Base-by-base conservation (phyloP, 495 filamentous ascomycete species). In the Aspergillus leporis region DNA sequence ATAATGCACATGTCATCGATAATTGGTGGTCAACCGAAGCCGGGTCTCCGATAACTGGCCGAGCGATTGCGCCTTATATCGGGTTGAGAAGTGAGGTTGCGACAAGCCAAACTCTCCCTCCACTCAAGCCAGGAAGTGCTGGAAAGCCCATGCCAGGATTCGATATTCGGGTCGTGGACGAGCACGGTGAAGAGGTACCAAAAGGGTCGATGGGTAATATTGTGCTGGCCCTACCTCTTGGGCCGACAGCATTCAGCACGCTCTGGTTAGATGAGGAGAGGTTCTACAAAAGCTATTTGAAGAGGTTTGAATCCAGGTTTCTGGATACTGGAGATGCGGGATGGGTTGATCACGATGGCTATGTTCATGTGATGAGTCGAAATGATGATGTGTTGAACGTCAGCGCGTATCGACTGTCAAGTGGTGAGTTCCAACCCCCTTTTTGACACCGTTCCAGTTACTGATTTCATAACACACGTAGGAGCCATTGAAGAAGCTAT, bases 321-420 rank as follows among this genome's bases (percentile, higher is more conserved):
- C 46, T 1, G 58, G 89, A 93, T 94, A 96, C 92, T 22, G 92
- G 92, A 54, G 92, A 96, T 65, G 90, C 90, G 60, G 92, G 92
- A 40, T 89, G 85, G 58, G 85, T 91, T 55, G 91, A 96, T 70
- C 87, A 91, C 74, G 92, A 96, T 66, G 92, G 92, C 34, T 95
- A 95, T 77, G 95, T 95, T 81, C 93, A 90, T 90, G 94, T 96
- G 69, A 88, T 90, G 51, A 91, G 92, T 31, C 87, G 92, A 71
- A 90, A 94, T 25, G 92, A 96, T 69, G 92, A 96, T 62, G 92
- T 96, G 51, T 89, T 96, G 65, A 96, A 96, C 69, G 92, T 96
- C 52, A 88, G 84, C 54, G 92, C 91, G 34, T 91, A 96, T 69
- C 83, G 92, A 66, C 80, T 96, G 25, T 94, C 91, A 9, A 94